Evolutionary conservation across 2,329 filamentous ascomycete genomes (phyloP), one percentile per base, ranked within the genome.

Genomic region (Nigrospora sphaerica): DNA sequence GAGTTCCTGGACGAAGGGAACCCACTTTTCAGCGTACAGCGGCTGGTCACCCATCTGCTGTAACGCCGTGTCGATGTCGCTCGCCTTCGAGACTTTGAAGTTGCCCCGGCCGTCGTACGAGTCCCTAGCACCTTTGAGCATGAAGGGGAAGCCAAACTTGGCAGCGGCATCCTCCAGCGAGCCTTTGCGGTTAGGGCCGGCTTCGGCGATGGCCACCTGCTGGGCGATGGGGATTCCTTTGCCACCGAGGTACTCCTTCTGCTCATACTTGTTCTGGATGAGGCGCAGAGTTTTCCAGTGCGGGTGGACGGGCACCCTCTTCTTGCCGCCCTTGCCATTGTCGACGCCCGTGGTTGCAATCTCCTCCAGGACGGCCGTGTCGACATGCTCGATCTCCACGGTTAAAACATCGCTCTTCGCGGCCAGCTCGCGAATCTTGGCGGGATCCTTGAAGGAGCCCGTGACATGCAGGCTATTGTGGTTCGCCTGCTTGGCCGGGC

Each of bases 331-430:
- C 49, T 68, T 56, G n/a, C 60, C 56, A n/a, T 58, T 60, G 34
- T 55, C 51, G 4, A 85, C 80, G 32, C 83, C 81, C 45, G 74
- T 71, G 14, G 79, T 78, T 5, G 80, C 81, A 47, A 96, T 81
- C 61, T 95, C 87, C 66, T 95, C 88, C 5, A 96, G 77, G 19
- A 93, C 85, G 45, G 88, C 75, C n/a, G 89, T 93, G 65, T 96
- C 82, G 48, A 96, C 86, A 67, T 96, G 92, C 72, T 97, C 92
- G 53, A 95, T 96, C 67, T 97, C 92, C 13, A 95, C 88, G 0
- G 90, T 96, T 50, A 96, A 73, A 14, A 95, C 80, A 62, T 95
- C 88, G 57, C 83, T 89, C 32, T 74, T 69, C 35, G 77, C 69
- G 2, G 92, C 90, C n/a, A 97, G 74, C 63, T 88, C 76, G 38